Percentiles rank a stretch among this genome's conserved stretches.
Evolutionary conservation across 805 yeast genomes (phyloP).

Genomic region (Candida ponderosae): DNA sequence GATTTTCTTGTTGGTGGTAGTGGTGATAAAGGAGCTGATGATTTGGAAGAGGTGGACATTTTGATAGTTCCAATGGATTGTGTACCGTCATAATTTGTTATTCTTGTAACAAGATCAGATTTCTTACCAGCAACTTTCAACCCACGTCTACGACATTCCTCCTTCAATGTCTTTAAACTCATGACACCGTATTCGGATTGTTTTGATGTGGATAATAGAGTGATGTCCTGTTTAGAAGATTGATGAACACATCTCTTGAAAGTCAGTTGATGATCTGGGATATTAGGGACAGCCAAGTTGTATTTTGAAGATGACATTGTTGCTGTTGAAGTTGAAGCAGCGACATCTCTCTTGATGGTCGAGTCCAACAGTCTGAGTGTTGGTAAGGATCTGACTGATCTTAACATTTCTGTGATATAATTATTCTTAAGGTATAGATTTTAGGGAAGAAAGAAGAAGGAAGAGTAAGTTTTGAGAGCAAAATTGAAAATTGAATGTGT

Average conservation of each 20-base stretch:
- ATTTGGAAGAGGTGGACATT: slow-evolving; percentile 10
- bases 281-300: slow-evolving; percentile 13
- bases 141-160: slow-evolving; percentile 54
- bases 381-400: slow-evolving; percentile 22
- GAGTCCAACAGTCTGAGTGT: slow-evolving; percentile 13
- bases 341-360: slow-evolving; percentile 4
- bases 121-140: slow-evolving; percentile 56
- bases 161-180: slow-evolving; percentile 47
- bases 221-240: slow-evolving; percentile 18
- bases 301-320: slow-evolving; percentile 8
- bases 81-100: slow-evolving; percentile 16
- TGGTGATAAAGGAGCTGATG: background rate
- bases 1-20: background rate
- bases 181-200: slow-evolving; percentile 25
- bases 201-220: slow-evolving; percentile 16
- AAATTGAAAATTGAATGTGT: too few species aligned
- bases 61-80: slow-evolving; percentile 5
- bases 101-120: slow-evolving; percentile 40
- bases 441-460: too few species aligned
- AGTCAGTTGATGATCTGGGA: slow-evolving; percentile 11
- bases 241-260: slow-evolving; percentile 21
- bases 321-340: slow-evolving; percentile 5
- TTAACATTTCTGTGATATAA: slow-evolving; percentile 17
- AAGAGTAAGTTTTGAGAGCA: too few species aligned
- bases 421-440: too few species aligned